phyloP scores from a whole-genome alignment of 805 yeast genomes.

The Kuraishia cidri region DNA sequence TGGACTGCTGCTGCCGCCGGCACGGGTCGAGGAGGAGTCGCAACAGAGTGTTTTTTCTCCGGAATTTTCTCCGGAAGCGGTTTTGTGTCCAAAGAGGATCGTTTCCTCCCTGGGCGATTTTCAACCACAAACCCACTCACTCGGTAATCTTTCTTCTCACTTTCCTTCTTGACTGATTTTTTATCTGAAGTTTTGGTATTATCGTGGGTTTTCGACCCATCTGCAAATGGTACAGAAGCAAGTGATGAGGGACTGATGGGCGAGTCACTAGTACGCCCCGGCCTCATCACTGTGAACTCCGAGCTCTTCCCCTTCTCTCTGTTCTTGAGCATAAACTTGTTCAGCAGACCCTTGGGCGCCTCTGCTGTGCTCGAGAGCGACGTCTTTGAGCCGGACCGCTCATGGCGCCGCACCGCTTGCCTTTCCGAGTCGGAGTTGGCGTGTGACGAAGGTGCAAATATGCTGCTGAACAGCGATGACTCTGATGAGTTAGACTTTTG shows the following conservation, averaged over 20 bases:
- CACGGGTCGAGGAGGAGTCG: not conserved
- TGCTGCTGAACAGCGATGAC: conserved; percentile 30
- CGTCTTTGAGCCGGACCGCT: not conserved
- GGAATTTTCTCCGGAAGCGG: too few relatives aligned
- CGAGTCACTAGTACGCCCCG: not conserved
- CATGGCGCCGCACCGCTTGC: not conserved
- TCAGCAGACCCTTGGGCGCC: too few relatives aligned
- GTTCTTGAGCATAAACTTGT: not conserved
- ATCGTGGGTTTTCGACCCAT: too few relatives aligned
- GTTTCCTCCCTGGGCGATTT: too few relatives aligned
- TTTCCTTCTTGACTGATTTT: too few relatives aligned
- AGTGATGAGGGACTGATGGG: conserved; percentile 2
- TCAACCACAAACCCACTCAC: too few relatives aligned
- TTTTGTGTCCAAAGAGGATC: too few relatives aligned
- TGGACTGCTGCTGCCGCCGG: not conserved
- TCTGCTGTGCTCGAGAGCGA: not conserved
- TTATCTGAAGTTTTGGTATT: too few relatives aligned
- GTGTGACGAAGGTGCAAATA: not conserved
- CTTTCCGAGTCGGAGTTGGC: not conserved
- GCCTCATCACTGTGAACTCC: not conserved
- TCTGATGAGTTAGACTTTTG: conserved; percentile 57
- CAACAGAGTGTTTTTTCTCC: too few relatives aligned
- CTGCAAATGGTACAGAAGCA: too few relatives aligned
- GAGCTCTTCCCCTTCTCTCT: not conserved
- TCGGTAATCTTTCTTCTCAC: too few relatives aligned